Base-by-base conservation (phyloP, 768 basidiomycete genomes). In the Cubamyces sp. region DNA sequence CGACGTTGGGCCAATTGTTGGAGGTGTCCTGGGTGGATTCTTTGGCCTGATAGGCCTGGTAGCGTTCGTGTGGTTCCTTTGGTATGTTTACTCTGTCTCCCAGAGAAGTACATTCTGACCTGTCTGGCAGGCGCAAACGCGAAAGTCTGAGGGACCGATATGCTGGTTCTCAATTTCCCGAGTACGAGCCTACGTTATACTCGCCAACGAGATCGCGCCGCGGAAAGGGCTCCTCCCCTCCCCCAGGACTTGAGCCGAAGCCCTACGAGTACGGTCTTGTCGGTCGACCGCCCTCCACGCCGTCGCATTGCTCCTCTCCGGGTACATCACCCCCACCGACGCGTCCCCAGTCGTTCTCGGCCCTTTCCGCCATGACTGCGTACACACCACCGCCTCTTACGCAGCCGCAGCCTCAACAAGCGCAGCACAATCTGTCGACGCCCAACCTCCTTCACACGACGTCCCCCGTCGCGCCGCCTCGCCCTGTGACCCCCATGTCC, bases 231-330 rank as follows among this genome's bases (percentile, higher is more conserved):
- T 51, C 51, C 21, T 63, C 62, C 2, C 43, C 64, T 14, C 61
- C 62, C 21, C 61, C 58, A 18, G 75, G 76, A 42, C 72, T 74
- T 28, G 78, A 80, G 49, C 84, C 83, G 5, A 81, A 75, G 69
- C 85, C 86, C 23, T 88, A 88, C 68, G 78, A 84, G 66, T 88
- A 88, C 64, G 86, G 86, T 18, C 76, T 84, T 43, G 81, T 88
- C 25, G 87, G 86, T 3, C 63, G 62, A 3, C 62, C 64, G 3
- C 52, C 56, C 8, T 63, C 64, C 5, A 49, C 64, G 21, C 65
- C 60, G 18, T 54, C 66, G 8, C 59, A n/a, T 25, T 46, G 41
- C 18, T 47, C 62, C n/a, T 60, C 68, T 21, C 61, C 57, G 39
- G 26, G 50, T 45, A 37, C 61, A 3, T 62, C 66, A 14, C 66